phyloP scores from a whole-genome alignment of 2,329 filamentous ascomycete species.

The Lojkania enalia region DNA sequence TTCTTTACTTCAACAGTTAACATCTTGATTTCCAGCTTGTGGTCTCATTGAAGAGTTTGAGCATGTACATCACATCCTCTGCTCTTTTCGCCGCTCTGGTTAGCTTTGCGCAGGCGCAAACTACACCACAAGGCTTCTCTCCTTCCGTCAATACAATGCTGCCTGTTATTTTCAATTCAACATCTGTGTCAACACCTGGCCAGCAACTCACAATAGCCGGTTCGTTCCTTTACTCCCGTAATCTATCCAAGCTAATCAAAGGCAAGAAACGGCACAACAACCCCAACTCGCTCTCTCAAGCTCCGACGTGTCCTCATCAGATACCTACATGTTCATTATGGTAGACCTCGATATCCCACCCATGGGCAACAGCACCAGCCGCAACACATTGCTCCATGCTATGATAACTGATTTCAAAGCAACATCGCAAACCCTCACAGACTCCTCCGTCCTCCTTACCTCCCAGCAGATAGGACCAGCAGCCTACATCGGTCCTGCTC shows the following conservation, averaged over 20 bases:
- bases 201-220: conserved; percentile 33
- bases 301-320: conserved; percentile 15
- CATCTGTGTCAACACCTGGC: conserved; percentile 33
- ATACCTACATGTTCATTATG: conserved; percentile 43
- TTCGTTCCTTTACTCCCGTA: conserved; percentile 10
- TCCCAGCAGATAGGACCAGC: conserved; percentile 35
- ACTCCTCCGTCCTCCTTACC: conserved; percentile 28
- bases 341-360: conserved; percentile 41
- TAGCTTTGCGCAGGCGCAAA: conserved; percentile 36
- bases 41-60: too few relatives aligned
- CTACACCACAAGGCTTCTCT: conserved; percentile 31
- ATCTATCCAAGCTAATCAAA: conserved; percentile 9
- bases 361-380: conserved; percentile 22
- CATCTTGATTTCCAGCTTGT: too few relatives aligned
- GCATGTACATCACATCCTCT: conserved; percentile 31
- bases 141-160: conserved; percentile 32
- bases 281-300: conserved; percentile 33
- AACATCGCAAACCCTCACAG: conserved; percentile 29
- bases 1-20: conserved; percentile 1
- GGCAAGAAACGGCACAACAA: conserved; percentile 27
- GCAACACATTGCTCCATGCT: conserved; percentile 38
- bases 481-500: conserved; percentile 35
- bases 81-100: conserved; percentile 27
- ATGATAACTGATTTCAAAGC: conserved; percentile 41
- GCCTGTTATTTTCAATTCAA: conserved; percentile 38